Conservation (phyloP, 2,329 filamentous ascomycete species). For the Cylindrodendrum hubeiense region DNA sequence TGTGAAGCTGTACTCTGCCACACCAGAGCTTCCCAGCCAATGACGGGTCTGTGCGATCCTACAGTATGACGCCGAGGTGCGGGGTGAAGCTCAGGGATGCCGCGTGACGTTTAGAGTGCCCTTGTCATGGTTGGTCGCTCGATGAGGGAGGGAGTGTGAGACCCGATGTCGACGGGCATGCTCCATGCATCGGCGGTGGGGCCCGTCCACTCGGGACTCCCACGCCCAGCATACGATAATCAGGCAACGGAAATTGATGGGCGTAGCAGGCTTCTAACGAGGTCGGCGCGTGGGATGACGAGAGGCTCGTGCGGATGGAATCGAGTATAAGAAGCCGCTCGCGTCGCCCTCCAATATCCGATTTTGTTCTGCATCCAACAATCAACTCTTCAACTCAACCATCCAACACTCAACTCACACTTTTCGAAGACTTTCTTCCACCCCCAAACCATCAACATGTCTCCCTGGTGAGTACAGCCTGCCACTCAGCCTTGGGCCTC, state of each 20-base stretch:
- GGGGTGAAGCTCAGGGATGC: slow-evolving; percentile 36
- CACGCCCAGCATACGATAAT: slow-evolving; percentile 40
- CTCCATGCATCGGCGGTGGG: slow-evolving; percentile 35
- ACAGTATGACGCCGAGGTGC: slow-evolving; percentile 32
- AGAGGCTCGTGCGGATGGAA: slow-evolving; percentile 24
- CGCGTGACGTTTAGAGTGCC: slow-evolving; percentile 31
- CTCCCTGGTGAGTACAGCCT: slow-evolving; percentile 43
- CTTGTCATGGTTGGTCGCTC: slow-evolving; percentile 30
- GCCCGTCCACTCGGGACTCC: slow-evolving; percentile 30
- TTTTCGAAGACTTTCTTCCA: slow-evolving; percentile 42
- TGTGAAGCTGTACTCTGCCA: slow-evolving; percentile 28
- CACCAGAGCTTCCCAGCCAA: slow-evolving; percentile 31
- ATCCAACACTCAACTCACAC: slow-evolving; percentile 36
- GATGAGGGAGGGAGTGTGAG: slow-evolving; percentile 5
- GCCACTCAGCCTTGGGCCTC: not conserved
- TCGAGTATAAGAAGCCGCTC: slow-evolving; percentile 42
- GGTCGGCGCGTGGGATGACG: slow-evolving; percentile 22
- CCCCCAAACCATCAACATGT: slow-evolving; percentile 43
- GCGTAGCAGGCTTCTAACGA: slow-evolving; percentile 17
- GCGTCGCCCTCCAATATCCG: slow-evolving; percentile 30
- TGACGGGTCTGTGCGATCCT: slow-evolving; percentile 21
- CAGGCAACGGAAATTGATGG: slow-evolving; percentile 35
- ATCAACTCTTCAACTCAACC: slow-evolving; percentile 28
- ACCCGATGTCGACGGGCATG: slow-evolving; percentile 21
- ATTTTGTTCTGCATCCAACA: slow-evolving; percentile 42